Conservation (phyloP, 164 flowering plant species). For the Euptelea pleiosperma region DNA sequence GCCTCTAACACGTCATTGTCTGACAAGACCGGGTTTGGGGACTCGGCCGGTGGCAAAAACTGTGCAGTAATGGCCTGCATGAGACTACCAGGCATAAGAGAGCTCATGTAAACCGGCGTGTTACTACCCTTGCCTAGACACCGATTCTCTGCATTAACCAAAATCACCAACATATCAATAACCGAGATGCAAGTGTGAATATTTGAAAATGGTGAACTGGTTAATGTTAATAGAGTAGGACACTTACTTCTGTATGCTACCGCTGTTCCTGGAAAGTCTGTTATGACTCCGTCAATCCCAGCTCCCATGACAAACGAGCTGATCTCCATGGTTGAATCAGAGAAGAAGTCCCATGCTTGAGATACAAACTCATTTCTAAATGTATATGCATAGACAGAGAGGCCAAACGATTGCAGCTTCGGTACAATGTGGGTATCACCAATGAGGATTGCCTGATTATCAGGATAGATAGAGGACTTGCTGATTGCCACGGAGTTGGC, state of each 20-base stretch:
- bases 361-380: conserved; percentile 82
- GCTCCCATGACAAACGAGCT: conserved; percentile 42
- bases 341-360: conserved; percentile 86
- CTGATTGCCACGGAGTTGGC: conserved; percentile 58
- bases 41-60: conserved; percentile 53
- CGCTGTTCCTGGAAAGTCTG: conserved; percentile 86
- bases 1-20: conserved; percentile 59
- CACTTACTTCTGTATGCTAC: conserved; percentile 71
- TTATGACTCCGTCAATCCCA: conserved; percentile 65
- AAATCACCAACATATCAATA: background rate
- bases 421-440: conserved; percentile 41
- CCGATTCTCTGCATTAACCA: conserved; percentile 39
- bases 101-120: conserved; percentile 41
- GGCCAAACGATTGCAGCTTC: conserved; percentile 47
- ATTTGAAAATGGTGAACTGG: no score
- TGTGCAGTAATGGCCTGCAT: conserved; percentile 11
- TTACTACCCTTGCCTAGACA: conserved; percentile 34
- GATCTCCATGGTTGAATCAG: conserved; percentile 74
- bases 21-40: conserved; percentile 58
- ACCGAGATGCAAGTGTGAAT: background rate
- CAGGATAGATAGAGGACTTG: conserved; percentile 56
- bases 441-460: conserved; percentile 24
- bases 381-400: conserved; percentile 52
- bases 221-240: background rate
- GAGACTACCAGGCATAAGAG: conserved; percentile 44